phyloP scores from a whole-genome alignment of 495 filamentous ascomycete species.

The Hypoxylon rickii region DNA sequence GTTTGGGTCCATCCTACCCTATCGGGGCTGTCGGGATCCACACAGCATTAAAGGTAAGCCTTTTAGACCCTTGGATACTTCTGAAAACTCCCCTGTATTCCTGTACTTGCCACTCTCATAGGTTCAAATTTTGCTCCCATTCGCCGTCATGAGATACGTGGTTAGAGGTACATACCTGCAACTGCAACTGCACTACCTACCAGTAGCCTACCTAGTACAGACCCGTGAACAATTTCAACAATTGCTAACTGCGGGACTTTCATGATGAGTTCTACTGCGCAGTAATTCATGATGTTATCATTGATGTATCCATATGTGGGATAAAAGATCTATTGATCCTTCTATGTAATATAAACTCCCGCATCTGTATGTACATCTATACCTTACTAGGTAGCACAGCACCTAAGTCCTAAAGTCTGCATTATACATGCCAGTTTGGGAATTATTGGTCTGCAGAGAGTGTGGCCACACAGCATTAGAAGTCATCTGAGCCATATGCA shows the following conservation, averaged over 20 bases:
- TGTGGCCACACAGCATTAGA: not conserved
- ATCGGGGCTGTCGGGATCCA: conserved; percentile 1
- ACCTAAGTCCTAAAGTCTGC: too few relatives aligned
- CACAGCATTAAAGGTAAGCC: not conserved
- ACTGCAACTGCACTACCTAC: too few relatives aligned
- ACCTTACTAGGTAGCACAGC: not conserved
- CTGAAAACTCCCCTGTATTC: not conserved
- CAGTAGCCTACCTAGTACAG: too few relatives aligned
- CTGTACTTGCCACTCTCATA: conserved; percentile 3
- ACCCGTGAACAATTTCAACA: conserved; percentile 24
- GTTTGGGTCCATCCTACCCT: conserved; percentile 13
- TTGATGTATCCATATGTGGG: conserved; percentile 10
- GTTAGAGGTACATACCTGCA: too few relatives aligned
- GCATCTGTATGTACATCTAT: not conserved
- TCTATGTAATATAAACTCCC: not conserved
- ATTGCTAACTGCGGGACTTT: conserved; percentile 21
- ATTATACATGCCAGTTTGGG: not conserved
- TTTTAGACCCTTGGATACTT: not conserved
- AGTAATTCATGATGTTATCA: too few relatives aligned
- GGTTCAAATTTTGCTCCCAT: not conserved
- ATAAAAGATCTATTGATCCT: too few relatives aligned
- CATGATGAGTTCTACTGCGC: conserved; percentile 32
- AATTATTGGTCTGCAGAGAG: not conserved
- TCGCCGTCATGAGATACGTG: not conserved
- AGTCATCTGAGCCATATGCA: too few relatives aligned